Conservation (phyloP, 306 rosid genomes). For the Alnus rubra region DNA sequence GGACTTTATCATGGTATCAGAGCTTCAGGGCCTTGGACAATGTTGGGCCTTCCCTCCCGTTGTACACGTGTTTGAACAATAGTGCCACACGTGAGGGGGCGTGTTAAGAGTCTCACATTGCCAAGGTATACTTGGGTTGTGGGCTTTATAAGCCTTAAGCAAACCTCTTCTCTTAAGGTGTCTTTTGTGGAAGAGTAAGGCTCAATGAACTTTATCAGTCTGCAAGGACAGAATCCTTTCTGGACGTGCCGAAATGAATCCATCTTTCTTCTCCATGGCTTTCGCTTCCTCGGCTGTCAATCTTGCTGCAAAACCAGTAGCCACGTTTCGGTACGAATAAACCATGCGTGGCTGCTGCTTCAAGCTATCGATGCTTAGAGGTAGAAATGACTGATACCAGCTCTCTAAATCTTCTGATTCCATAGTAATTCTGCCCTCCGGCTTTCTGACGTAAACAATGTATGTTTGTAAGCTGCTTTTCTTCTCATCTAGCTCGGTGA, state of each 20-base stretch:
- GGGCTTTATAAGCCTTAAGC: too few species aligned
- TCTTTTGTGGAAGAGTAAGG: too few species aligned
- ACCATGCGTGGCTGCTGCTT: constrained; percentile 31
- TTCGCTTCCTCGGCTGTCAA: constrained; percentile 56
- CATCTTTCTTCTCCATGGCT: constrained; percentile 44
- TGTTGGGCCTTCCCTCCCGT: too few species aligned
- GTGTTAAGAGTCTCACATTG: too few species aligned
- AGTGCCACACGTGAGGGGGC: too few species aligned
- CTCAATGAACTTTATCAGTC: too few species aligned
- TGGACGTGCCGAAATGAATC: constrained; percentile 47
- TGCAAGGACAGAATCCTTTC: constrained; percentile 49
- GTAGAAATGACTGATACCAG: constrained; percentile 63
- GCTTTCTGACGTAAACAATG: constrained; percentile 56
- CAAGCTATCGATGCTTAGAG: constrained; percentile 19
- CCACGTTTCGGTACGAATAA: constrained; percentile 53
- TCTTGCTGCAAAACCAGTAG: constrained; percentile 60
- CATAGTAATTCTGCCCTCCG: constrained; percentile 21
- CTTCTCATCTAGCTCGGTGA: background rate
- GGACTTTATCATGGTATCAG: too few species aligned
- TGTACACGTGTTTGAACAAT: too few species aligned
- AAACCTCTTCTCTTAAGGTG: too few species aligned
- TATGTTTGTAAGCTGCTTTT: constrained; percentile 34
- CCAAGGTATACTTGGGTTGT: too few species aligned
- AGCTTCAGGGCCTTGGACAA: too few species aligned
- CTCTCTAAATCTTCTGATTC: constrained; percentile 42